Evolutionary conservation across 805 yeast species (phyloP).

Genomic region (Hanseniaspora meyeri): DNA sequence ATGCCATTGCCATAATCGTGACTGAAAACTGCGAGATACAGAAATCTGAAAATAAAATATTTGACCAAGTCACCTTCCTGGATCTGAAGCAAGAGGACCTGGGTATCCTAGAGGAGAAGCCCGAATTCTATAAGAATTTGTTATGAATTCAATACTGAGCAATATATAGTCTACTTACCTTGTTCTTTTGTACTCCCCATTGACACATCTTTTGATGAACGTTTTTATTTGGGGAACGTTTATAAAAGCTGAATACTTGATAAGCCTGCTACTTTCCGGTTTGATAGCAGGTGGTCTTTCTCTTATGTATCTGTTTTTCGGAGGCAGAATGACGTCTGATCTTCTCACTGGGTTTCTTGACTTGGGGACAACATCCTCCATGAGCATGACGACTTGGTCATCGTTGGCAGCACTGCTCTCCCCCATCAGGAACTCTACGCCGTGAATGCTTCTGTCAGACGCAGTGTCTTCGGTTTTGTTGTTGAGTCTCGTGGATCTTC

Average conservation of each 20-base stretch:
- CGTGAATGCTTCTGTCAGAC: slow-evolving; percentile 9
- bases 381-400: slow-evolving; percentile 21
- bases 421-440: neutral
- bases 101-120: slow-evolving; percentile 44
- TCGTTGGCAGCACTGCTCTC: slow-evolving; percentile 12
- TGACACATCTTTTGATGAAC: slow-evolving; percentile 13
- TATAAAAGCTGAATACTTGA: slow-evolving; percentile 24
- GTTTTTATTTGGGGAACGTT: slow-evolving; percentile 20
- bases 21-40: slow-evolving; percentile 33
- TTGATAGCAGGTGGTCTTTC: slow-evolving; percentile 27
- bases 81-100: slow-evolving; percentile 48
- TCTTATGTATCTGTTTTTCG: slow-evolving; percentile 23
- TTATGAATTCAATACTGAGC: neutral
- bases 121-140: slow-evolving; percentile 22
- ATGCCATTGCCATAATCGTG: slow-evolving; percentile 71
- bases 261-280: slow-evolving; percentile 21
- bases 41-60: slow-evolving; percentile 21
- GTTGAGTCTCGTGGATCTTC: slow-evolving; percentile 23
- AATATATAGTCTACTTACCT: slow-evolving; percentile 14
- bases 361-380: slow-evolving; percentile 25
- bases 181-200: slow-evolving; percentile 6
- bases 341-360: slow-evolving; percentile 24
- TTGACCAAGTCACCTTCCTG: slow-evolving; percentile 51
- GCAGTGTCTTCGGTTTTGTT: slow-evolving; percentile 14
- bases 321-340: slow-evolving; percentile 28